Base-by-base conservation (phyloP, 352 stramenopile genomes). In the Globisporangium canariense region DNA sequence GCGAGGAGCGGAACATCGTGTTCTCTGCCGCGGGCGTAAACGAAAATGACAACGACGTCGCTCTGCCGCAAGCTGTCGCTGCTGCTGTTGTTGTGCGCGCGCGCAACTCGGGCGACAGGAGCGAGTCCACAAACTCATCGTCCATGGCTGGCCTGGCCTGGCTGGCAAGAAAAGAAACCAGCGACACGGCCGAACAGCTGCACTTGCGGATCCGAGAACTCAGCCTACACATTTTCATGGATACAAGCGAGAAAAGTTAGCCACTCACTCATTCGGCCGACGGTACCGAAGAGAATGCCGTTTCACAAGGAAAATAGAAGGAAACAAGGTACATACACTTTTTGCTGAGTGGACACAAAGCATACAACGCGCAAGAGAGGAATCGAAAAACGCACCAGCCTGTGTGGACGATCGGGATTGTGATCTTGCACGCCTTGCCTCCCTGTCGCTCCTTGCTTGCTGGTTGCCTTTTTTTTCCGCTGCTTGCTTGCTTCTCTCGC, bases 1-100 rank as follows among this genome's bases (percentile, higher is more conserved):
- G 60, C 16, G 60, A 49, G 14, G 60, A 58, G 60, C 60, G 60
- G 50, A 65, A 65, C 60, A 65, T 65, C 50, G 28, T 63, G 47
- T 59, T 52, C 59, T 65, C 59, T 65, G 59, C 59, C 59, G 60
- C 61, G 20, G 14, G 51, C 49, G 60, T 36, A 50, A 60, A 66
- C 40, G 50, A 60, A 66, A 60, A 34, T 59, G 47, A 40, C 16
- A 49, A 49, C 16, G 36, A 4, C 9, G 46, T 13, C 22, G 61
- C 61, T 65, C 59, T 65, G 28, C 59, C 59, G 51, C 34, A 40
- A 65, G 10, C 13, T 54, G 54, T 1, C 16, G 16, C 3, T 14
- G 25, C n/a, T 13, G 7, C 16, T 13, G 3, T 32, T 25, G 45
- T 18, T 11, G 7, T 32, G n/a, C n/a, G n/a, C 10, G 46, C 32